Evolutionary conservation across 1,284 basidiomycete genomes (phyloP), one percentile per base, ranked within the genome.

Genomic region (Athelia sp.): DNA sequence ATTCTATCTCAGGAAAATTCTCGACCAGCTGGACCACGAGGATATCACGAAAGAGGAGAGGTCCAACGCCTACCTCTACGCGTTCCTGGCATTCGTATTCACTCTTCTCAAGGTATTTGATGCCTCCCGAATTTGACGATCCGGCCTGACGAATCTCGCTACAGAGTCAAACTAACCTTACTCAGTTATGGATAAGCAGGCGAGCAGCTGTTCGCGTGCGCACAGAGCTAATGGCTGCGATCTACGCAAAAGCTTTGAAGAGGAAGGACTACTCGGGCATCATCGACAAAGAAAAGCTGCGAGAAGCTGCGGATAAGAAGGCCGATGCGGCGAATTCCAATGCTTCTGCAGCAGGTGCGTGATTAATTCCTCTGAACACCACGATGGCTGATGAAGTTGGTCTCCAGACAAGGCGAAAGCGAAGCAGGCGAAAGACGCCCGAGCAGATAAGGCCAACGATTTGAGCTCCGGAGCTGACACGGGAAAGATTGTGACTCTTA

Each of bases 171-270:
- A 67, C 75, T 1, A 86, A 90, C 54, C 65, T 86, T 6, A 74
- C 84, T 48, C 85, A 87, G 56, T 69, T 88, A 8, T 88, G 82
- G 79, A 76, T 73, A 51, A 75, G 79, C 17, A 72, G 85, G 40
- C 71, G 84, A 23, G 82, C 78, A 1, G 64, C 70, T 19, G 78
- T 79, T 4, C 69, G 85, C 15, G 73, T 82, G 42, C 75, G 79
- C 36, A 69, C 72, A 13, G 78, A 81, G 58, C 72, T 89, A 38
- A 85, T 82, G 67, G 71, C 87, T 0, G 74, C 87, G 0, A 88
- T 97, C 48, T 98, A 95, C 60, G 88, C 93, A 64, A 97, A 97
- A 65, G 85, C 93, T 0, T 71, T 97, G 35, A 87, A 87, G 62
- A 74, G 92, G 21, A 87, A 84, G 61, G 93, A 97, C 63, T 85